A percentile compares a stretch with the other conserved stretches of the same genome.
These are phyloP conservation scores for Yamadazyma blattariae DNA, from an alignment of 1,139 yeast species.

Conservation along the genomic window DNA sequence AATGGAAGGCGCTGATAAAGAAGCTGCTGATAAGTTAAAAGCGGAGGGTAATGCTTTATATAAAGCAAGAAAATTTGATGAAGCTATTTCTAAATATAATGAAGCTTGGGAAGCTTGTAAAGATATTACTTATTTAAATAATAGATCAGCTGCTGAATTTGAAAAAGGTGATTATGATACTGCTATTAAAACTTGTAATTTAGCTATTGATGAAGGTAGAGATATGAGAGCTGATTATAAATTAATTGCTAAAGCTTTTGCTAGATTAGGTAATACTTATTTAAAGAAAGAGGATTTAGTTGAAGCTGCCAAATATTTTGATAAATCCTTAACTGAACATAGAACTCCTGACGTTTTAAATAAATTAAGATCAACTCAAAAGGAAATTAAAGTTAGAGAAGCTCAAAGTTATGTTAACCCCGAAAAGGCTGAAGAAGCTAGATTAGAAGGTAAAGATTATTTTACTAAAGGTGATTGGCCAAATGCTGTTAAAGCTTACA, in stretches of 20 bases:
- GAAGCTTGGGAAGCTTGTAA: conserved; percentile 80
- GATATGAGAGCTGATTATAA: conserved; percentile 90
- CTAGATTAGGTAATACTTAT: conserved; percentile 84
- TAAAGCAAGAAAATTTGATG: conserved; percentile 86
- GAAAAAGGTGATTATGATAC: conserved; percentile 91
- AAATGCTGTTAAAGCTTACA: conserved; percentile 87
- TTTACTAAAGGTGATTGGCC: conserved; percentile 97
- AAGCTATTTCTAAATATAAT: conserved; percentile 82
- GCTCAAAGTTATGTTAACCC: conserved; percentile 80
- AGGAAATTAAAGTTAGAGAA: conserved; percentile 76
- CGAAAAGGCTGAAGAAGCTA: conserved; percentile 92
- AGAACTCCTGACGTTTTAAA: conserved; percentile 92
- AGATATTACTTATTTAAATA: conserved; percentile 92
- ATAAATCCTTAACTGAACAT: conserved; percentile 93
- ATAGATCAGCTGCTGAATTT: conserved; percentile 95
- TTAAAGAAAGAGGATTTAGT: conserved; percentile 70
- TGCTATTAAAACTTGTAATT: conserved; percentile 76
- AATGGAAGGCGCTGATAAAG: conserved; percentile 30
- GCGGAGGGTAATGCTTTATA: conserved; percentile 84
- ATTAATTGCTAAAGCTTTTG: conserved; percentile 86
- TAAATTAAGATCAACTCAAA: conserved; percentile 85
- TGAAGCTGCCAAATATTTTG: conserved; percentile 75
- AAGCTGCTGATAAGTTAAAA: conserved; percentile 72
- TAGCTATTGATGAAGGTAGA: conserved; percentile 87
- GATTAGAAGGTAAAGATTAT: conserved; percentile 84